Base-by-base conservation (phyloP, 2,329 filamentous ascomycete genomes). In the Phyllosticta citrichinensis region DNA sequence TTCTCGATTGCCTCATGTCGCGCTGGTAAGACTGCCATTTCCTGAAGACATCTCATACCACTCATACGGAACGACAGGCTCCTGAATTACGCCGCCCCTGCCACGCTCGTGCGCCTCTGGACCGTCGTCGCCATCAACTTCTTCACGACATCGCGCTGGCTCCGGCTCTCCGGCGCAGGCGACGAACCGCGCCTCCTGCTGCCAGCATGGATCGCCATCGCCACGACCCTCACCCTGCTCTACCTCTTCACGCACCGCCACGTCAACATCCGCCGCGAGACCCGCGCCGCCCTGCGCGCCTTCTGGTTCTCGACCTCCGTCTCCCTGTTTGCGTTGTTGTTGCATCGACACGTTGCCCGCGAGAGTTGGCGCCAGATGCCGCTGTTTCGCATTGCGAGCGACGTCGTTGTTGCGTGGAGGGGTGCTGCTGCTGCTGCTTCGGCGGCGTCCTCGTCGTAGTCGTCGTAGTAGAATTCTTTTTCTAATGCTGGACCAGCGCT, bases 1-100 rank as follows among this genome's bases (percentile, higher is more conserved):
- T 92, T 71, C 89, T 87, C 62, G 88, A 92, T 75, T 90, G 88
- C 73, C 82, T 92, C 68, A 91, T 92, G 88, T 91, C 87, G 64
- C 80, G 89, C 75, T 92, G 88, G 87, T 89, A 70, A 53, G 80
- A 22, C 9, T 14, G 14, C 9, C 30, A 24, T 54, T 25, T 14
- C 17, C 10, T 5, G 5, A 1, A 27, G 14, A 14, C 53, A 27
- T 11, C 53, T 25, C 10, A n/a, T 19, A 25, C 17, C 6, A 5
- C 6, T 30, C 27, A 8, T 8, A 30, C 27, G 2, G 5, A 6
- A 30, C 20, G 8, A 25, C 56, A 89, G 87, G 89, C 86, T 94
- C 67, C 81, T 93, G 66, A 87, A 91, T 73, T 94, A 93, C 75
- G 91, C 89, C 14, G 88, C 89, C 2, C 71, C 75, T 66, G 89